phyloP scores from a whole-genome alignment of 768 basidiomycete genomes.

The Leucosporidium yakuticum region DNA sequence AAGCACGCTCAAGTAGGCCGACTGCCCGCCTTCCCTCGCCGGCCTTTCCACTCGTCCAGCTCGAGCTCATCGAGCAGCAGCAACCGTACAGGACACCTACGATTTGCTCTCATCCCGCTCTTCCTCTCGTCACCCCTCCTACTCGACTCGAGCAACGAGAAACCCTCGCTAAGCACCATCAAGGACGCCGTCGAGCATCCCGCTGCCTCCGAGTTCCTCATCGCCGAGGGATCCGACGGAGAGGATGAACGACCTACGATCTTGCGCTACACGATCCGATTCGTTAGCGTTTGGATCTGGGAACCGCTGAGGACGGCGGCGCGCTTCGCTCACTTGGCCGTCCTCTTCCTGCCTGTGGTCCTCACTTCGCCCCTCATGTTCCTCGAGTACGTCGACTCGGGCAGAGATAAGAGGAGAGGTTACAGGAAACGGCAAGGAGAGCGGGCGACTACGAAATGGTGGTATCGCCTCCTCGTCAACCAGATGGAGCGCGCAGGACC shows the following conservation, averaged over 20 bases:
- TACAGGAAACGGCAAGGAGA: constrained; percentile 43
- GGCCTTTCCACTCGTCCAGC: too few relatives aligned
- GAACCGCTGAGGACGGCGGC: constrained; percentile 77
- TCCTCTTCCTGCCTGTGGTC: constrained; percentile 82
- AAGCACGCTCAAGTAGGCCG: not conserved
- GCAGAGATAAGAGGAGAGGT: constrained; percentile 9
- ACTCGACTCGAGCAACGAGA: constrained; percentile 16
- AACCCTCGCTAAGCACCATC: constrained; percentile 24
- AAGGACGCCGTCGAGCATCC: constrained; percentile 25
- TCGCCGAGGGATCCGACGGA: not conserved
- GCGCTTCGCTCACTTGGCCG: constrained; percentile 74
- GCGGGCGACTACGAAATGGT: constrained; percentile 61
- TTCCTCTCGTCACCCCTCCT: constrained; percentile 11
- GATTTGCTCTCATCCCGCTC: not conserved
- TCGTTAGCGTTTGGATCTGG: constrained; percentile 52
- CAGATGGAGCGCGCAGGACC: constrained; percentile 95
- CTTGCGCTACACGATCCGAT: not conserved
- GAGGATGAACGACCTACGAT: not conserved
- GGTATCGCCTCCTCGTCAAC: constrained; percentile 81
- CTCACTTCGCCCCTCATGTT: constrained; percentile 76
- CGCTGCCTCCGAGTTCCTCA: constrained; percentile 27
- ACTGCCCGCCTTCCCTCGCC: not conserved
- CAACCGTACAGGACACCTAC: too few relatives aligned
- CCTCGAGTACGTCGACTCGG: constrained; percentile 44
- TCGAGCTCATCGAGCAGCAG: too few relatives aligned